A percentile compares a stretch with the other conserved stretches of the same genome.
Conservation (phyloP, 441 rosid genomes). For the Rhodomyrtus psidioides region DNA sequence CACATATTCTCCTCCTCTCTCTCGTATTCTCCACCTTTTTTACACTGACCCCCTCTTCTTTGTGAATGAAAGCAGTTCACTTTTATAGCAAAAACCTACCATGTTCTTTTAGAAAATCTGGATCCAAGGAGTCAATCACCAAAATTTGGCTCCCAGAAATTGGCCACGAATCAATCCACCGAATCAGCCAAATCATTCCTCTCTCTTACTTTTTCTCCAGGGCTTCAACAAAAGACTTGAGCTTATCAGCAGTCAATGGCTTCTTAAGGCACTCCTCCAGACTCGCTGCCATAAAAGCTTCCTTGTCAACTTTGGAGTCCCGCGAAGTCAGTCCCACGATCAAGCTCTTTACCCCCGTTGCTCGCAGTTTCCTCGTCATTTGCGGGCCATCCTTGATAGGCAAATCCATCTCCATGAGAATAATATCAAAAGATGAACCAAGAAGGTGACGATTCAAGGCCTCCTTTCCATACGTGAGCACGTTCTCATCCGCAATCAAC, state of each 20-base stretch:
- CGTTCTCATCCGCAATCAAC: constrained; percentile 54
- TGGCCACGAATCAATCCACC: too few relatives aligned
- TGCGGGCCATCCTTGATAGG: constrained; percentile 43
- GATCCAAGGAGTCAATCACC: too few relatives aligned
- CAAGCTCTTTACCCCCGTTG: constrained; percentile 34
- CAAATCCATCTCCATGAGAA: constrained; percentile 62
- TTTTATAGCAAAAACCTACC: too few relatives aligned
- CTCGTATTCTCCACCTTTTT: too few relatives aligned
- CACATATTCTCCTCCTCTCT: too few relatives aligned
- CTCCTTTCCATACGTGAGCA: constrained; percentile 29
- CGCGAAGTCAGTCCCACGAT: constrained; percentile 45
- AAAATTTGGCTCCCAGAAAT: too few relatives aligned
- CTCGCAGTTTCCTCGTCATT: constrained; percentile 47
- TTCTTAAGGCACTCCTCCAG: constrained; percentile 36
- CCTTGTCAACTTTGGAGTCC: not conserved
- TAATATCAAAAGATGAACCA: constrained; percentile 35
- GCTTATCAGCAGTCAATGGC: constrained; percentile 27
- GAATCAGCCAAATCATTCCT: not conserved
- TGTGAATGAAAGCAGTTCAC: too few relatives aligned
- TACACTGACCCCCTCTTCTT: too few relatives aligned
- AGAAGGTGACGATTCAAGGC: constrained; percentile 36
- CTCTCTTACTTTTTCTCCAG: constrained; percentile 12
- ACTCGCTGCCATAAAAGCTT: constrained; percentile 37
- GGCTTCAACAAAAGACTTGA: constrained; percentile 14
- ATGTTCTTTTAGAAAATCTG: too few relatives aligned